Evolutionary conservation across 257 asterid genomes (phyloP).

Genomic region (Ligustrum vulgare): DNA sequence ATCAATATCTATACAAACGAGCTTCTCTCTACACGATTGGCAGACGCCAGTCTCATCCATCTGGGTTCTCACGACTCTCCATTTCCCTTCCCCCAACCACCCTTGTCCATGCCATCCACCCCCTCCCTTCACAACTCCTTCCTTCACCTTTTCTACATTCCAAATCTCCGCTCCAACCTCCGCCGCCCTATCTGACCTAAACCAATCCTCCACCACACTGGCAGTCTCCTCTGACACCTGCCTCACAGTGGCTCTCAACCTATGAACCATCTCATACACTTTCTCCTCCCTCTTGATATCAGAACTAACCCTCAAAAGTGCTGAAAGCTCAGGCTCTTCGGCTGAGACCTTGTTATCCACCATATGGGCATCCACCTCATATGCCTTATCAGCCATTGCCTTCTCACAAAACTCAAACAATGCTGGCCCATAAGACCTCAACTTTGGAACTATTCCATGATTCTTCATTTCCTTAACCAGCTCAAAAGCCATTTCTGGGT

Average conservation of each 20-base stretch:
- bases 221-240: slow-evolving; percentile 91
- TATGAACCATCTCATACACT: slow-evolving; percentile 86
- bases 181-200: slow-evolving; percentile 58
- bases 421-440: slow-evolving; percentile 94
- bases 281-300: slow-evolving; percentile 52
- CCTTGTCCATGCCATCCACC: slow-evolving; percentile 99
- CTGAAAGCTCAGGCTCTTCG: slow-evolving; percentile 85
- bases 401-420: slow-evolving; percentile 73
- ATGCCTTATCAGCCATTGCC: slow-evolving; percentile 73
- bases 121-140: slow-evolving; percentile 79
- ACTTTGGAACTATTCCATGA: slow-evolving; percentile 59
- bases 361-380: slow-evolving; percentile 86
- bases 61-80: slow-evolving; percentile 72
- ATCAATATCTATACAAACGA: slow-evolving; percentile 89
- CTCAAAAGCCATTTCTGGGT: slow-evolving; percentile 80
- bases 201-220: slow-evolving; percentile 63
- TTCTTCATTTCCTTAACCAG: slow-evolving; percentile 76
- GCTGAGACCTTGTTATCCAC: slow-evolving; percentile 55
- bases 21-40: slow-evolving; percentile 73
- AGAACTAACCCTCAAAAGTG: slow-evolving; percentile 69
- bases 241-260: slow-evolving; percentile 78
- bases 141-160: slow-evolving; percentile 65
- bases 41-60: slow-evolving; percentile 69
- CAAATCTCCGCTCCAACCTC: slow-evolving; percentile 69
- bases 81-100: slow-evolving; percentile 86